Base-by-base conservation (phyloP, 345 rosid species). In the Atalantia buxifolia region DNA sequence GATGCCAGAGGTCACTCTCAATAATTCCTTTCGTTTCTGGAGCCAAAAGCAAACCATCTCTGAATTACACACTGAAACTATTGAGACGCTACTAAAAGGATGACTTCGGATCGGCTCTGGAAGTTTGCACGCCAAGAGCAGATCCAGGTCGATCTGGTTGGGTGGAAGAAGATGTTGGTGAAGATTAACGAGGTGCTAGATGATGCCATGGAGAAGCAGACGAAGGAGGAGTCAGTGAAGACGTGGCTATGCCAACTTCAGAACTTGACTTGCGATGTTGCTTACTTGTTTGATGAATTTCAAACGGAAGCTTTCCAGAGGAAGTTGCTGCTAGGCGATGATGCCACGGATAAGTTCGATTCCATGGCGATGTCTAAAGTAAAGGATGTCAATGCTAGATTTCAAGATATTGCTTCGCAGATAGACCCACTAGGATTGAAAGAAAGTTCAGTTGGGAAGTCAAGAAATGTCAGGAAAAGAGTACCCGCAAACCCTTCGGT, bases 241-340 rank as follows among this genome's bases (percentile, higher is more conserved):
- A 1, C 5, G 2, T 81, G 81, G 84, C 65, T 81, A 18, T 57
- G 16, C 5, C 64, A 82, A 19, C 79, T 75, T 35, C 70, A 64
- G 64, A 71, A 63, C 50, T 60, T 75, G 16, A 50, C 71, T 4
- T 82, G 56, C 33, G 77, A 78, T 3, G 53, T 72, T 6, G 85
- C 78, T 10, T 79, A 70, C 69, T 7, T 78, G 30, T 13, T 82
- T 36, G 82, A 82, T 61, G 64, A 72, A 48, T 72, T 72, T 35
- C 48, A 60, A 31, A n/a, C 30, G 19, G 55, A 48, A 48, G 55
- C 19, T 48, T 48, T 48, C 55, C 55, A 14, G 19, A 48, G 55
- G 48, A 40, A 40, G 48, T 40, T 40, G 48, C 48, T 40, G 55
- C 55, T 0, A 3, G 55, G 5, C 5, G 55, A 48, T 13, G 55